Evolutionary conservation across 371 early-diverging fungal genomes (phyloP).

Genomic region (Blakeslea trispora): DNA sequence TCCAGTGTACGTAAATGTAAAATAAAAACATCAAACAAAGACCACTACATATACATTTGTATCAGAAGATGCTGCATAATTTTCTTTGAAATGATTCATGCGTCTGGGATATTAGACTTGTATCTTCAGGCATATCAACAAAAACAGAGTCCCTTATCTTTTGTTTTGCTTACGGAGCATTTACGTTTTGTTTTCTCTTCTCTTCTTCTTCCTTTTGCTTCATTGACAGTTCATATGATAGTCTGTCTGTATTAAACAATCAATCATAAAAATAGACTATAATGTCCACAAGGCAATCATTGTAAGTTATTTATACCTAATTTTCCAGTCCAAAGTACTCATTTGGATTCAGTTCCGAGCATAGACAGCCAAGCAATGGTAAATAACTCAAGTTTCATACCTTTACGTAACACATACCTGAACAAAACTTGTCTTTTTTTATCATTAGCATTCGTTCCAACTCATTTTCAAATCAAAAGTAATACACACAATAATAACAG

Average conservation of each 20-base stretch:
- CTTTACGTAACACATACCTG: neutral
- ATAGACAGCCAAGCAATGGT: neutral
- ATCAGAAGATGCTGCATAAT: neutral
- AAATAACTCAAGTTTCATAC: neutral
- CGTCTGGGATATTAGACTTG: neutral
- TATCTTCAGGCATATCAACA: neutral
- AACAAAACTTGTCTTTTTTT: neutral
- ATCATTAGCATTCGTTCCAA: conserved; percentile 9
- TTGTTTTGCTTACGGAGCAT: neutral
- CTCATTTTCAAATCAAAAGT: conserved; percentile 1
- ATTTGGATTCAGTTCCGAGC: neutral
- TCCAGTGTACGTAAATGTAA: too few species aligned
- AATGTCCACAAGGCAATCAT: neutral
- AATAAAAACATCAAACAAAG: too few species aligned
- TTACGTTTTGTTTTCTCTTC: neutral
- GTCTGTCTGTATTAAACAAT: too few species aligned
- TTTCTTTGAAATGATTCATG: neutral
- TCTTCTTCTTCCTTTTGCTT: conserved; percentile 3
- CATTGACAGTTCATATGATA: neutral
- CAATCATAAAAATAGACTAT: neutral
- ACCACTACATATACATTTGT: neutral
- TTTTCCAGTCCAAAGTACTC: neutral
- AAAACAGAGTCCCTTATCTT: neutral
- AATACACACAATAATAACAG: neutral
- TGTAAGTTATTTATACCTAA: neutral